These are phyloP conservation scores for Begonia fuchsioides DNA, from an alignment of 306 rosid genomes.

Conservation along the genomic window DNA sequence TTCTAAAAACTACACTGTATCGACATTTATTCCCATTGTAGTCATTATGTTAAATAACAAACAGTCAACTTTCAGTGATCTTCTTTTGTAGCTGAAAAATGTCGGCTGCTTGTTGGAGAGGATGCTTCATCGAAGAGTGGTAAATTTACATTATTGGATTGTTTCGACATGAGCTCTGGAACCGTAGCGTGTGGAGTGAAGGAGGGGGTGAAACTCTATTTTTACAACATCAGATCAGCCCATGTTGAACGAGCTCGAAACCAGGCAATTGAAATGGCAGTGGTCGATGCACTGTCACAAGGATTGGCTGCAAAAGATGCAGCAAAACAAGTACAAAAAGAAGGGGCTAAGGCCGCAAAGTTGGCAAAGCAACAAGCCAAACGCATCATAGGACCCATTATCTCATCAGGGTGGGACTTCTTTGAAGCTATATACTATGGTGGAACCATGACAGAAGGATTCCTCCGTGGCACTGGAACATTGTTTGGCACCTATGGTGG, in stretches of 20 bases:
- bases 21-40: not conserved
- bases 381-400: constrained; percentile 58
- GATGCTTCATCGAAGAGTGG: constrained; percentile 64
- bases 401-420: constrained; percentile 87
- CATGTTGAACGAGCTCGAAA: constrained; percentile 51
- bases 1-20: not conserved
- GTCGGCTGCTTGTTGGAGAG: constrained; percentile 76
- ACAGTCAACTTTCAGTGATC: not conserved
- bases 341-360: constrained; percentile 70
- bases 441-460: constrained; percentile 54
- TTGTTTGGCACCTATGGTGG: constrained; percentile 55
- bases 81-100: constrained; percentile 56
- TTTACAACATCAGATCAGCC: constrained; percentile 50
- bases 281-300: constrained; percentile 39
- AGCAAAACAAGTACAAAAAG: constrained; percentile 43
- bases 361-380: constrained; percentile 43
- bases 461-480: constrained; percentile 63
- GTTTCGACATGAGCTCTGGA: constrained; percentile 67
- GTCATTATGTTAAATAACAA: not conserved
- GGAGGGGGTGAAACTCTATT: constrained; percentile 66
- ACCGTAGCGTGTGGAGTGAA: constrained; percentile 56
- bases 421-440: constrained; percentile 78
- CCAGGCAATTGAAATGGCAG: constrained; percentile 31
- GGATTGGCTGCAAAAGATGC: constrained; percentile 34
- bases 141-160: constrained; percentile 50